These are phyloP conservation scores for thale cress (Arabidopsis thaliana) DNA, from an alignment of 345 rosid species.

Conservation along the genomic window DNA sequence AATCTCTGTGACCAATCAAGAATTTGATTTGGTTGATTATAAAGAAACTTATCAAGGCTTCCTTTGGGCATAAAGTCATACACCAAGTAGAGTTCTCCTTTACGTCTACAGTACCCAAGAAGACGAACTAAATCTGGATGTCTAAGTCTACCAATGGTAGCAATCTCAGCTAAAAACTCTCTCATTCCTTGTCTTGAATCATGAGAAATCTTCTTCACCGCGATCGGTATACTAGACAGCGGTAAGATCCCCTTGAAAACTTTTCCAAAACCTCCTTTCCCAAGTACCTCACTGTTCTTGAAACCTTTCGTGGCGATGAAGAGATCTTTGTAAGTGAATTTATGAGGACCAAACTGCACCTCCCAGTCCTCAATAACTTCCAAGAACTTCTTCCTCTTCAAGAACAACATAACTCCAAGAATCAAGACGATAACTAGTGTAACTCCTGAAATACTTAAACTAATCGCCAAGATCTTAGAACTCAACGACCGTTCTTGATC, in stretches of 20 bases:
- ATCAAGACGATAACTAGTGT: constrained; percentile 42
- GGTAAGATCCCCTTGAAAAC: constrained; percentile 69
- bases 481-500: constrained; percentile 31
- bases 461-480: constrained; percentile 44
- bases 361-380: constrained; percentile 69
- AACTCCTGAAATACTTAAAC: constrained; percentile 44
- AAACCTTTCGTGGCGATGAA: constrained; percentile 66
- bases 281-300: constrained; percentile 64
- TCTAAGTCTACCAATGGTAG: constrained; percentile 67
- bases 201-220: constrained; percentile 66
- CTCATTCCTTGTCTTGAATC: constrained; percentile 74
- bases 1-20: constrained; percentile 75
- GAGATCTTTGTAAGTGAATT: constrained; percentile 64
- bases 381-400: constrained; percentile 38
- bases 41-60: constrained; percentile 62
- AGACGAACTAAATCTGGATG: constrained; percentile 75
- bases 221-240: constrained; percentile 48
- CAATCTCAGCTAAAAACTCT: constrained; percentile 79
- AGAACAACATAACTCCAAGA: constrained; percentile 6
- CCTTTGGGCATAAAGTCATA: constrained; percentile 76
- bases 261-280: constrained; percentile 72
- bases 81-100: constrained; percentile 64
- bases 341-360: constrained; percentile 67
- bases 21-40: constrained; percentile 27
- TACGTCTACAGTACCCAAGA: constrained; percentile 76